Base-by-base conservation (phyloP, 768 basidiomycete species). In the Albatrellus ellisii region DNA sequence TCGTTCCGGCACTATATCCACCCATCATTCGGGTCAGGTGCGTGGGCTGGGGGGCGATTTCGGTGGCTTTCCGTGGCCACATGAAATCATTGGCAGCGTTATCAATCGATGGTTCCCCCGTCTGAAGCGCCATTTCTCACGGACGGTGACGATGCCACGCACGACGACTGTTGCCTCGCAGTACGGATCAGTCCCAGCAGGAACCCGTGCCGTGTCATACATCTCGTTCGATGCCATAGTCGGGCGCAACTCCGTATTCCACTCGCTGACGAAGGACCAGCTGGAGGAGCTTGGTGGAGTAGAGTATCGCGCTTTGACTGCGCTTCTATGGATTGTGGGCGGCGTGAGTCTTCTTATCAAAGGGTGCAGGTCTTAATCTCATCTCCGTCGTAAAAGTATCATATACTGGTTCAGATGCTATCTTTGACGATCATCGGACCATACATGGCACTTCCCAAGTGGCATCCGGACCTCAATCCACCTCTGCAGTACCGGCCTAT, bases 201-300 rank as follows among this genome's bases (percentile, higher is more conserved):
- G 73, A n/a, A 65, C 63, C 37, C 70, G 62, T 48, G 56, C 62
- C 1, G 89, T 83, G 2, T 65, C 83, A 0, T 97, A 97, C 57
- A 79, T 97, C 44, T 72, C 78, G 1, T 97, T 95, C 55, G 75
- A 87, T 34, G 84, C 88, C 0, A 56, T 73, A 2, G 86, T 91
- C n/a, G 85, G 88, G 0, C 70, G 78, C 26, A 94, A 92, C 56
- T 88, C 83, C 3, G 62, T 63, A 2, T 87, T 87, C 49, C 69
- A 72, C 27, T 64, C 59, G 49, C 61, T 94, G 41, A 85, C 79
- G 0, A 68, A 72, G 15, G 87, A 90, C 36, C 84, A 97, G 54
- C 63, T 86, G 51, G 90, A 94, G 50, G 89, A 95, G 57, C 63
- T 98, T 4, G 91, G 91, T 4, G 92, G 94, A 15, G 82, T 95